A percentile compares a stretch with the other conserved stretches of the same genome.
Conservation (phyloP, 2,329 filamentous ascomycete species). For the Trichoderma lentiforme region DNA sequence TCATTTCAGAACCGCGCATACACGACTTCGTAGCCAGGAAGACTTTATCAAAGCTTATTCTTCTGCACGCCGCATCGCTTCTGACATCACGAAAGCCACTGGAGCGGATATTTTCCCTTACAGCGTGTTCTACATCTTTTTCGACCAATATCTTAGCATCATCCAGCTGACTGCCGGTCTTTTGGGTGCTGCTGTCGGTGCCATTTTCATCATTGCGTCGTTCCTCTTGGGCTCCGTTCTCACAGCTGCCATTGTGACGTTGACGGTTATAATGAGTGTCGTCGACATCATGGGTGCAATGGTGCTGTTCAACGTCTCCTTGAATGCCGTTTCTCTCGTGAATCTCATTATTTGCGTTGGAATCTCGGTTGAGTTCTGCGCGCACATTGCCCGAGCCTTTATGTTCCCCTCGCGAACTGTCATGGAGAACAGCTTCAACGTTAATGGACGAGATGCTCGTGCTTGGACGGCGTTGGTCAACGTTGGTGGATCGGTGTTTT, state of each 20-base stretch:
- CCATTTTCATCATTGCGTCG: slow-evolving; percentile 79
- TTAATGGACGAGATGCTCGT: slow-evolving; percentile 77
- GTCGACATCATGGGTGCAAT: slow-evolving; percentile 94
- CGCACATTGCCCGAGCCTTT: slow-evolving; percentile 92
- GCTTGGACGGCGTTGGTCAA: slow-evolving; percentile 93
- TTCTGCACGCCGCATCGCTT: slow-evolving; percentile 81
- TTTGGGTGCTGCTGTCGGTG: slow-evolving; percentile 75
- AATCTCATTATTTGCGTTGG: slow-evolving; percentile 97
- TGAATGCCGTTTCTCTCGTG: slow-evolving; percentile 93
- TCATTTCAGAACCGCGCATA: slow-evolving; percentile 90
- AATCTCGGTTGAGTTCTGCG: slow-evolving; percentile 95
- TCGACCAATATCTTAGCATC: slow-evolving; percentile 91
- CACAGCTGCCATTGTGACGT: slow-evolving; percentile 77
- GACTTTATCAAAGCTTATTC: slow-evolving; percentile 93
- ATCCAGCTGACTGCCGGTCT: slow-evolving; percentile 74
- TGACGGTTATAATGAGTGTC: slow-evolving; percentile 89
- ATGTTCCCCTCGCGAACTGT: slow-evolving; percentile 84
- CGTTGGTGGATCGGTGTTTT: slow-evolving; percentile 91
- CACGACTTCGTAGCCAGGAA: slow-evolving; percentile 77
- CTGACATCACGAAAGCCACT: slow-evolving; percentile 68
- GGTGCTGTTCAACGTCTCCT: slow-evolving; percentile 80
- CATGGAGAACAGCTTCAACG: slow-evolving; percentile 71
- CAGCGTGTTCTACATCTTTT: slow-evolving; percentile 98
- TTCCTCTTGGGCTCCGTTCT: slow-evolving; percentile 77
- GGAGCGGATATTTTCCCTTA: slow-evolving; percentile 89